A percentile compares a stretch with the other conserved stretches of the same genome.
Evolutionary conservation across 805 yeast species (phyloP).

Genomic region (Metschnikowia kunwiensis): DNA sequence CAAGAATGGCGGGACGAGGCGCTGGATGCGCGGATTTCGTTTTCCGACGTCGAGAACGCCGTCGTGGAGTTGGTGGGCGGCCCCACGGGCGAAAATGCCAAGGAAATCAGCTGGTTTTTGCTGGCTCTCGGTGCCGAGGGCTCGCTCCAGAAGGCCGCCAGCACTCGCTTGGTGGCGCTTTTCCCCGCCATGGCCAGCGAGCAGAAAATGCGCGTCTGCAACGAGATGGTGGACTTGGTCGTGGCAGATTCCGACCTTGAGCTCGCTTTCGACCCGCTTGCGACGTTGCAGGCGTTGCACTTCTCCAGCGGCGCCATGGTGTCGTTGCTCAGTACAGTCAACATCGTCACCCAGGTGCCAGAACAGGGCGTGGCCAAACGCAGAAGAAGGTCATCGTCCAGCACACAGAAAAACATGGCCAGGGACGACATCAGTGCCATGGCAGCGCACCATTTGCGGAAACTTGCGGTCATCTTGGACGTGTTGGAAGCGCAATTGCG

Average conservation of each 20-base stretch:
- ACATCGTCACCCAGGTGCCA: conserved; percentile 48
- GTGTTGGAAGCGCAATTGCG: conserved; percentile 57
- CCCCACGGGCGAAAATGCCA: conserved; percentile 34
- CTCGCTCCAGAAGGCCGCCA: conserved; percentile 40
- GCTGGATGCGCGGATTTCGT: conserved; percentile 45
- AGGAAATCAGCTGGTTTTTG: conserved; percentile 61
- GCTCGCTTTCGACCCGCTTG: conserved; percentile 37
- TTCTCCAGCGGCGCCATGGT: conserved; percentile 57
- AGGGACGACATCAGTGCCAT: conserved; percentile 65
- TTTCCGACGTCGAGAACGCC: conserved; percentile 51
- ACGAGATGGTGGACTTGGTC: conserved; percentile 48
- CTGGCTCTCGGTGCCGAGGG: conserved; percentile 38
- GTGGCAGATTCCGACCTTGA: conserved; percentile 39
- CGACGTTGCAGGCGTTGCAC: conserved; percentile 51
- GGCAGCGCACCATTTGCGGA: conserved; percentile 76
- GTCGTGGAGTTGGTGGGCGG: conserved; percentile 59
- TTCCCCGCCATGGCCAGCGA: conserved; percentile 58
- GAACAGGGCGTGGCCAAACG: conserved; percentile 63
- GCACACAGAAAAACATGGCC: conserved; percentile 72
- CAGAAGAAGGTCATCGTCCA: conserved; percentile 75
- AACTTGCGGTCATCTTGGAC: conserved; percentile 76
- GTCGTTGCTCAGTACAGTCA: conserved; percentile 55
- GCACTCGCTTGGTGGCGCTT: conserved; percentile 49
- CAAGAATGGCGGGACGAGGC: conserved; percentile 44
- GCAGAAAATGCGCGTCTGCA: conserved; percentile 52